phyloP scores from a whole-genome alignment of 441 rosid genomes.

The Populus hybrid region DNA sequence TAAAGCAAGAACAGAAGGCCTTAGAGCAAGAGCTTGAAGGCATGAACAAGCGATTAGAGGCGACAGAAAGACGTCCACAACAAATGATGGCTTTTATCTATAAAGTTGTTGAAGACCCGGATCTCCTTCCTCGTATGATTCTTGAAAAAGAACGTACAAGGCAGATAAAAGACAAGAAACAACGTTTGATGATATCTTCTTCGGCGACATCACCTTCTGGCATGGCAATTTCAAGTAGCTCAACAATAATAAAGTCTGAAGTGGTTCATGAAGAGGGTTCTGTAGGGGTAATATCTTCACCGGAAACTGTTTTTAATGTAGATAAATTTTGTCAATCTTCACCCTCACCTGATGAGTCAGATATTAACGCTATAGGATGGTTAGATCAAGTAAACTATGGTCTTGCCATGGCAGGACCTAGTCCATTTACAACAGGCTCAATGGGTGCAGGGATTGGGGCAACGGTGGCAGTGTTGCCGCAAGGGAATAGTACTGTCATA shows the following conservation, averaged over 20 bases:
- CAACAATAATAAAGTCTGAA: conserved; percentile 47
- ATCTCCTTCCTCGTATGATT: conserved; percentile 65
- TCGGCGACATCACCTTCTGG: conserved; percentile 36
- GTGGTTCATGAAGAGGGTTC: conserved; percentile 38
- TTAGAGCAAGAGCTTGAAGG: conserved; percentile 57
- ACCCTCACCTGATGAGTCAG: conserved; percentile 29
- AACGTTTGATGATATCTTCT: conserved; percentile 40
- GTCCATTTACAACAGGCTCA: conserved; percentile 4
- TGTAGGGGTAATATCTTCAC: conserved; percentile 30
- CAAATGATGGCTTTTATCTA: conserved; percentile 79
- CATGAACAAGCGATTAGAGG: conserved; percentile 67
- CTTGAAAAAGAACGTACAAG: conserved; percentile 42
- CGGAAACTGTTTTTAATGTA: conserved; percentile 29
- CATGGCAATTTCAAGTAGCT: conserved; percentile 35
- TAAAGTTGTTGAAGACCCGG: conserved; percentile 76
- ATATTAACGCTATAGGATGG: conserved; percentile 27
- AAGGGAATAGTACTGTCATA: not conserved
- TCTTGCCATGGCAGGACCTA: conserved; percentile 1
- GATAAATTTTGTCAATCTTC: conserved; percentile 24
- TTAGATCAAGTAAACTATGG: conserved; percentile 20
- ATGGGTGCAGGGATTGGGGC: conserved; percentile 10
- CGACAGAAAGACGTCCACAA: conserved; percentile 75
- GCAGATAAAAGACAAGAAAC: conserved; percentile 42
- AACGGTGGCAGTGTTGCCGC: conserved; percentile 5
- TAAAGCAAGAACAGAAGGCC: conserved; percentile 67